Evolutionary conservation across 1,284 basidiomycete genomes (phyloP).

Genomic region (Malassezia psittaci): DNA sequence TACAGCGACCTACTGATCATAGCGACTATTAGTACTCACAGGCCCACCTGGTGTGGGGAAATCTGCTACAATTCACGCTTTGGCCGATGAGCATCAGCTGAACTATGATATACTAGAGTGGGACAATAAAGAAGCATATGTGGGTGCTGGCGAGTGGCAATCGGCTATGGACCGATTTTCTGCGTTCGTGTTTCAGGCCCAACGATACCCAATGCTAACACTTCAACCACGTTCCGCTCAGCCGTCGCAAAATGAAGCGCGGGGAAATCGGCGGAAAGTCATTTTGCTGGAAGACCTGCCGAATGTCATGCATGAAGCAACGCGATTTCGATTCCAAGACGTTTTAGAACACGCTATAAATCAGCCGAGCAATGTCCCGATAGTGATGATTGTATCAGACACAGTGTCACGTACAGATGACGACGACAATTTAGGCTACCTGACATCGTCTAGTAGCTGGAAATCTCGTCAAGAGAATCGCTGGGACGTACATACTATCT

Average conservation of each 20-base stretch:
- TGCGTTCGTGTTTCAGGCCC: constrained; percentile 27
- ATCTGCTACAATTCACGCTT: constrained; percentile 68
- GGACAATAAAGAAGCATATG: constrained; percentile 53
- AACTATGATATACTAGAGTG: constrained; percentile 77
- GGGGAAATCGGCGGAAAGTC: constrained; percentile 47
- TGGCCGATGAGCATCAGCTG: constrained; percentile 59
- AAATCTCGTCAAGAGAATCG: constrained; percentile 41
- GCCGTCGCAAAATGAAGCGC: not conserved
- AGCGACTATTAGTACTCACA: constrained; percentile 67
- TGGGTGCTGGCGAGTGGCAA: not conserved
- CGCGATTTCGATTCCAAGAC: constrained; percentile 65
- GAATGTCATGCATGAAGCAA: constrained; percentile 60
- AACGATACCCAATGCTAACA: constrained; percentile 24
- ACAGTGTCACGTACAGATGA: constrained; percentile 53
- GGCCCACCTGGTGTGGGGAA: constrained; percentile 86
- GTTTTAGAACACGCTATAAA: constrained; percentile 51
- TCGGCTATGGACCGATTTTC: constrained; percentile 29
- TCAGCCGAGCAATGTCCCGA: constrained; percentile 50
- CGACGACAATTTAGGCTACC: constrained; percentile 49
- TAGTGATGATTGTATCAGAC: constrained; percentile 77
- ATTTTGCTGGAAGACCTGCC: constrained; percentile 86
- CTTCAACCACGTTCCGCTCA: constrained; percentile 6
- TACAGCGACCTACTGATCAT: not conserved
- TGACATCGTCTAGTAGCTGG: constrained; percentile 50
- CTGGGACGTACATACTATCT: constrained; percentile 60